A percentile compares a stretch with the other conserved stretches of the same genome.
phyloP scores from a whole-genome alignment of 2,329 filamentous ascomycete genomes.

The Curvularia sp. region DNA sequence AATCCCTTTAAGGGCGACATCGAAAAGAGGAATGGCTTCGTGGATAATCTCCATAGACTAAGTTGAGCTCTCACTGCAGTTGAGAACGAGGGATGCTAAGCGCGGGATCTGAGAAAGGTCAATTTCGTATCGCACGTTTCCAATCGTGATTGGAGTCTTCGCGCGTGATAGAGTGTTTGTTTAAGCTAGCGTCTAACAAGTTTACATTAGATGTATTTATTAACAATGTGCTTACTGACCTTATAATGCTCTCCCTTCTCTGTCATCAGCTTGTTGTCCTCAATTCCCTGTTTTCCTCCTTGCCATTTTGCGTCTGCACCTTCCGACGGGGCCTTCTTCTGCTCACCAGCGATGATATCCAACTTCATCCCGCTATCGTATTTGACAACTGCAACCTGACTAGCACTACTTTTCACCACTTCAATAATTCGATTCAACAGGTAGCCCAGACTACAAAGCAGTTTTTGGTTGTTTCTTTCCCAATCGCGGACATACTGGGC shows the following conservation, averaged over 20 bases:
- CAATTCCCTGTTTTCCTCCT: background rate
- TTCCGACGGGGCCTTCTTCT: conserved; percentile 9
- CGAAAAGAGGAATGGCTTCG: conserved; percentile 30
- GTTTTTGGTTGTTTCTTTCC: conserved; percentile 20
- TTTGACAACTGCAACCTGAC: conserved; percentile 15
- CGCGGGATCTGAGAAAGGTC: conserved; percentile 13
- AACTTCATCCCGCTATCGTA: conserved; percentile 11
- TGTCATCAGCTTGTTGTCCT: background rate
- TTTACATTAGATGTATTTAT: background rate
- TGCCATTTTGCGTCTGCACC: conserved; percentile 32
- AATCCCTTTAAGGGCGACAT: conserved; percentile 36
- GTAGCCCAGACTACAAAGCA: conserved; percentile 13
- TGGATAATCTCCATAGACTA: conserved; percentile 23
- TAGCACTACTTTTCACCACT: conserved; percentile 13
- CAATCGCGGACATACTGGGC: conserved; percentile 12
- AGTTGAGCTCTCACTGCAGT: conserved; percentile 1
- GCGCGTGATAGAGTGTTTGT: background rate
- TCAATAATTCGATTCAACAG: conserved; percentile 21
- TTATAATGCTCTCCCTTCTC: background rate
- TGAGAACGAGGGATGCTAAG: conserved; percentile 42
- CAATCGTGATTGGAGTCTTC: conserved; percentile 15
- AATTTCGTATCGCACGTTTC: conserved; percentile 14
- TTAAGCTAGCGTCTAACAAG: background rate
- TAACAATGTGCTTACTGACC: background rate
- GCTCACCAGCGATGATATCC: conserved; percentile 2